phyloP scores from a whole-genome alignment of 2,329 filamentous ascomycete genomes.

The Anisogramma anomala region DNA sequence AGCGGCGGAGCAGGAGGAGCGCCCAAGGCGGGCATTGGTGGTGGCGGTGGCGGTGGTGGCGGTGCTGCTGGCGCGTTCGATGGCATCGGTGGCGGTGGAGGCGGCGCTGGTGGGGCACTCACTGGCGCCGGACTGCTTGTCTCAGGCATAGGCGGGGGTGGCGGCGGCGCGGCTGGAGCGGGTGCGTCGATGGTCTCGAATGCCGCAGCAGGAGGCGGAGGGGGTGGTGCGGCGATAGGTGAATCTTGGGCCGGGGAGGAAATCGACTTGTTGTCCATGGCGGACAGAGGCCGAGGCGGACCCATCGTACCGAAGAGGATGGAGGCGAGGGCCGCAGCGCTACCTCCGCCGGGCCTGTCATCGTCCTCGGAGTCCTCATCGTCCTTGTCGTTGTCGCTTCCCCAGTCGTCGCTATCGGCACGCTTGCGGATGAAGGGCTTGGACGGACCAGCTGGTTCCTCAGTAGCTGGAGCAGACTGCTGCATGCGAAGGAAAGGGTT shows the following conservation, averaged over 20 bases:
- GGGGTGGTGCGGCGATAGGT: conserved; percentile 30
- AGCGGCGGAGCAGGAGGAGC: conserved; percentile 25
- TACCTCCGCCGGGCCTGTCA: conserved; percentile 66
- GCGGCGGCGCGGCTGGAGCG: conserved; percentile 22
- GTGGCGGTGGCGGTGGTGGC: conserved; percentile 20
- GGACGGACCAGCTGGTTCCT: conserved; percentile 33
- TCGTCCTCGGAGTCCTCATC: conserved; percentile 57
- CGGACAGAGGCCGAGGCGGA: conserved; percentile 76
- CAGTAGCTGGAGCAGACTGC: conserved; percentile 35
- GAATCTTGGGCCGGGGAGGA: conserved; percentile 26
- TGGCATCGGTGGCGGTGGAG: conserved; percentile 28
- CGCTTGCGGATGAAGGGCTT: conserved; percentile 42
- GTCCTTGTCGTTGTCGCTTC: conserved; percentile 51
- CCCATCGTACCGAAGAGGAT: conserved; percentile 97
- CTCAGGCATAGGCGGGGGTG: conserved; percentile 20
- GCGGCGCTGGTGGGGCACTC: conserved; percentile 27
- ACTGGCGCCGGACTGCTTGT: conserved; percentile 20
- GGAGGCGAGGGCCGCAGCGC: conserved; percentile 82
- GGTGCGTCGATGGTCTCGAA: conserved; percentile 16
- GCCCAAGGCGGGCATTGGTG: conserved; percentile 29
- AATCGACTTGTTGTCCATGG: conserved; percentile 58
- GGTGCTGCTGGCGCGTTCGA: conserved; percentile 18
- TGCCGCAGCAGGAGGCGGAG: conserved; percentile 26
- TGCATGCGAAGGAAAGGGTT: conserved; percentile 92
- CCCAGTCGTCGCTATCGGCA: conserved; percentile 65